A percentile compares a stretch with the other conserved stretches of the same genome.
Conservation (phyloP, 352 stramenopile species). For the Pythium folliculosum region DNA sequence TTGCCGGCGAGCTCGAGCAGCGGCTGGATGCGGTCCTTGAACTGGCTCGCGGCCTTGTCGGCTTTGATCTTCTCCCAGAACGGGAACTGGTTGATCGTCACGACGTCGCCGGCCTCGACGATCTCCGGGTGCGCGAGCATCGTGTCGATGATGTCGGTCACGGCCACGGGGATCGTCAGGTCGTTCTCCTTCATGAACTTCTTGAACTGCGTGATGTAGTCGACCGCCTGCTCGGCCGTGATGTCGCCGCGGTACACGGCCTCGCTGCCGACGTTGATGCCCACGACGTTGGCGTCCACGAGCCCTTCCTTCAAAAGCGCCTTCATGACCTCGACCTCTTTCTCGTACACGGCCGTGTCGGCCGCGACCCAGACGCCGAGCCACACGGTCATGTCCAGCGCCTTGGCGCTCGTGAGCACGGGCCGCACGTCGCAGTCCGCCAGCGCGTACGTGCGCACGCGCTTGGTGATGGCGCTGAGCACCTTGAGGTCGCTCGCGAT, state of each 20-base stretch:
- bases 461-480: constrained; percentile 62
- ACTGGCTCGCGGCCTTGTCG: constrained; percentile 59
- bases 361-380: constrained; percentile 82
- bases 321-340: constrained; percentile 67
- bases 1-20: constrained; percentile 60
- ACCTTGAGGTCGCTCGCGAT: constrained; percentile 75
- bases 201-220: constrained; percentile 79
- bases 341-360: constrained; percentile 60
- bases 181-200: constrained; percentile 59
- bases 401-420: constrained; percentile 72
- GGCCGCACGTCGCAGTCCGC: constrained; percentile 72
- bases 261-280: constrained; percentile 84
- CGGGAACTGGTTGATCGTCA: constrained; percentile 86
- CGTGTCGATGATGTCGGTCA: constrained; percentile 83
- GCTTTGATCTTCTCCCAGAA: constrained; percentile 79
- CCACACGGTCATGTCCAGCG: constrained; percentile 71
- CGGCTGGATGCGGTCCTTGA: constrained; percentile 71
- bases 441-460: constrained; percentile 83
- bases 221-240: constrained; percentile 61
- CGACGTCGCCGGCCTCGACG: constrained; percentile 69
- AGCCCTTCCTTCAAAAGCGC: constrained; percentile 54
- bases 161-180: constrained; percentile 61
- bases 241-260: constrained; percentile 81
- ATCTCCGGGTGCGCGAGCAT: constrained; percentile 80
- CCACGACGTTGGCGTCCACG: constrained; percentile 81